Base-by-base conservation (phyloP, 2,329 filamentous ascomycete genomes). In the Claviceps cyperi region DNA sequence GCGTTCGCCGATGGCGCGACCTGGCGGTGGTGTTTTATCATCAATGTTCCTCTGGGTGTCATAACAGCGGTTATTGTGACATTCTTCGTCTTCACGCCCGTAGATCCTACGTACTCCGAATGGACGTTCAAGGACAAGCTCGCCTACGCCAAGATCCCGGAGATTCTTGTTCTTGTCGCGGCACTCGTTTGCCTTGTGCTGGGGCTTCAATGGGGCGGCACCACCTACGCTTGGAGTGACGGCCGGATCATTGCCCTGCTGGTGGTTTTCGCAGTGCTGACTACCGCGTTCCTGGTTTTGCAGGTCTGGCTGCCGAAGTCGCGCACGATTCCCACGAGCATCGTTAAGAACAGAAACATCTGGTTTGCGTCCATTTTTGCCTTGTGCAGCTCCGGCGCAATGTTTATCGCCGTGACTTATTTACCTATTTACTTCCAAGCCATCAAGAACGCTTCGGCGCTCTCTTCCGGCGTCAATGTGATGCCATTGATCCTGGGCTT, bases 121-220 rank as follows among this genome's bases (percentile, higher is more conserved):
- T 21, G 36, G 11, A 36, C 45, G 13, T 17, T 39, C 4, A 36
- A 13, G 3, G 32, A 44, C 7, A 43, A 44, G 32, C 15, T 49
- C 15, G 37, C 9, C 32, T 45, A 13, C 56, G 61, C 37, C 54
- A 64, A 2, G 63, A 65, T 46, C 59, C 59, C 6, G 49, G 64
- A 64, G 13, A 62, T 60, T 2, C 47, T 53, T 15, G 55, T 64
- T 5, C 60, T 66, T 13, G 58, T 63, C 57, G 61, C 61, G 0
- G 57, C 67, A 9, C 63, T 74, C 6, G 59, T 74, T 19, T 75
- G 70, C 54, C 62, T 75, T 14, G 56, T 75, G 0, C 61, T 77
- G 0, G 72, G 71, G n/a, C 61, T 77, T 3, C 71, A 75, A 50
- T 76, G 70, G 69, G 69, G 69, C 35, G 69, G 68, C 9, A 58